Evolutionary conservation across 176 grass and related monocot genomes (phyloP), one percentile per base, ranked within the genome.

Genomic region (Zea luxurians): DNA sequence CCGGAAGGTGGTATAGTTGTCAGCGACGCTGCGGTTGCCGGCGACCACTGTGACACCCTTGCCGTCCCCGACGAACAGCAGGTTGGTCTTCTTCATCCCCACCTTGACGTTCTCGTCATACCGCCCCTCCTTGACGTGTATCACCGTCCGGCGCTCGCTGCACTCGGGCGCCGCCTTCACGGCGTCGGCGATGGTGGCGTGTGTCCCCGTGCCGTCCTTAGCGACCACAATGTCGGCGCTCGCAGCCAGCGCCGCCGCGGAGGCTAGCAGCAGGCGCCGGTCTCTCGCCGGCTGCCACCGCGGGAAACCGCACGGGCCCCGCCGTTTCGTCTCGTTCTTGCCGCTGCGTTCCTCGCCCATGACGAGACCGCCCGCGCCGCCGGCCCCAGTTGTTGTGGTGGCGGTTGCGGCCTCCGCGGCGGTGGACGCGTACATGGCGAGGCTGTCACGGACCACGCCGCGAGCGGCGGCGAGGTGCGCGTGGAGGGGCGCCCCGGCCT

Each of bases 91-190:
- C 82, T 66, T 90, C 79, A 48, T 61, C 8, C 92, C 86, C 4
- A 94, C 86, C 68, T 84, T 84, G 54, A 94, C 81, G 44, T 90
- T 86, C 85, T 93, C 91, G 10, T 88, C 50, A 60, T 93, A 93
- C 46, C 10, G 48, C 4, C 91, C 91, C 0, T 74, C 82, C 85
- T 90, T 93, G 12, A 93, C 84, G 70, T 90, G 48, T 45, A 93
- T 88, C 54, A 90, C 71, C 48, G 80, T 68, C 42, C 88, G 78
- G 12, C 70, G 78, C n/a, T 57, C 52, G 55, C 83, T 90, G 47
- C 79, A 50, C 43, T 88, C 88, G 2, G 88, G 86, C 77, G 89
- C 76, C 5, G 88, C 89, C 71, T 58, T 73, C 45, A 91, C 75
- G 2, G 89, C 92, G 40, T 84, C 83, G 3, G 18, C 16, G 13